Conservation (phyloP, 2,329 filamentous ascomycete species). For the Ceratocystis huliohia region DNA sequence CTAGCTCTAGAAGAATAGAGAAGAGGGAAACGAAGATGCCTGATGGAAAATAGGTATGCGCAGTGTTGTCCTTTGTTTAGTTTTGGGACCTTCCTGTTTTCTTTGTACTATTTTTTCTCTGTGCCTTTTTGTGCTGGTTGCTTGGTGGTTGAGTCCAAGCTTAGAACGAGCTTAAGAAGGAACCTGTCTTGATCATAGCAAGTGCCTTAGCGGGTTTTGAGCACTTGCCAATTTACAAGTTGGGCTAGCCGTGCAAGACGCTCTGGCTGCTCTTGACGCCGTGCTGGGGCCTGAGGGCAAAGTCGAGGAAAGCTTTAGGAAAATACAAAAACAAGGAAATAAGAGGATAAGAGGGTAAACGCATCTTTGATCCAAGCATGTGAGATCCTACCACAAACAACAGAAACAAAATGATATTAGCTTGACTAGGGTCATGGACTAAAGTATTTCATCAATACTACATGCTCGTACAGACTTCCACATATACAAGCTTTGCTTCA, state of each 20-base stretch:
- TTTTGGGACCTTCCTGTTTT: not conserved
- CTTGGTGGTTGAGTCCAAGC: conserved; percentile 11
- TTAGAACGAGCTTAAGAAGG: conserved; percentile 5
- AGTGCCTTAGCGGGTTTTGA: not conserved
- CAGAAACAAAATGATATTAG: not conserved
- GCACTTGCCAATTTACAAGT: conserved; percentile 5
- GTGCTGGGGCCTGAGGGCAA: conserved; percentile 3
- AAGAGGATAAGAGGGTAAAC: not conserved
- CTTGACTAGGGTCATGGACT: too few relatives aligned
- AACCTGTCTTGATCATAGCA: conserved; percentile 3
- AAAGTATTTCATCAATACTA: too few relatives aligned
- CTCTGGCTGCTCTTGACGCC: not conserved
- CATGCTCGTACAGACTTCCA: too few relatives aligned
- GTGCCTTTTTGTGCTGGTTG: not conserved
- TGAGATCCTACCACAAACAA: not conserved
- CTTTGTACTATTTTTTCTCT: not conserved
- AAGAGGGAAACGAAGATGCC: not conserved
- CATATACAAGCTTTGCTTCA: too few relatives aligned
- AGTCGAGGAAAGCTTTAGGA: not conserved
- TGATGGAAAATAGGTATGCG: not conserved
- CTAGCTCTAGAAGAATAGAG: not conserved
- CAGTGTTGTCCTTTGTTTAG: not conserved
- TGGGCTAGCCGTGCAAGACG: not conserved
- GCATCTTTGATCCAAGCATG: conserved; percentile 5
- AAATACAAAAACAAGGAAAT: not conserved